Percentiles rank a stretch among this genome's conserved stretches.
phyloP scores from a whole-genome alignment of 257 asterid genomes.

The Solanum pinnatisectum region DNA sequence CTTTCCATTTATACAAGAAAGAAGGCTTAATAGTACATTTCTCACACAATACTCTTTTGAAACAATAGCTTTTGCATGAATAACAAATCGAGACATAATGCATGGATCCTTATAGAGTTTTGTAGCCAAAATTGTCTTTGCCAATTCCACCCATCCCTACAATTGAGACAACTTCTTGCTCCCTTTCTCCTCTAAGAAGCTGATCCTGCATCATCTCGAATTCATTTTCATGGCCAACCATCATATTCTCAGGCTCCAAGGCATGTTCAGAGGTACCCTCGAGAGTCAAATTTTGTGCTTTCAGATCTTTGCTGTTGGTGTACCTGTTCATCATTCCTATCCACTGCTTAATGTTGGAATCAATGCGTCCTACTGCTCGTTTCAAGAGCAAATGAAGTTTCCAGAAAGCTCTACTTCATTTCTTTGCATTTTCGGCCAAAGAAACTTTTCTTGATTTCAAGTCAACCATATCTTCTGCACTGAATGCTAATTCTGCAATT shows the following conservation, averaged over 20 bases:
- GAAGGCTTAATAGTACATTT: background rate
- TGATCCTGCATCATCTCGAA: background rate
- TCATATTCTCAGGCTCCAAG: background rate
- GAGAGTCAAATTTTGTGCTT: background rate
- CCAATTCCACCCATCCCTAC: constrained; percentile 6
- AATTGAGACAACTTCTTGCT: background rate
- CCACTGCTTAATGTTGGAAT: background rate
- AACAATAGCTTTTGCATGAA: constrained; percentile 1
- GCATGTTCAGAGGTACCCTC: background rate
- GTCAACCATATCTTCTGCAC: background rate
- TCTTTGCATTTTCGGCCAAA: background rate
- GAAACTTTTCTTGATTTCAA: background rate
- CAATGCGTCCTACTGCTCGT: background rate
- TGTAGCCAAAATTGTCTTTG: constrained; percentile 3
- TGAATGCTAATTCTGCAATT: background rate
- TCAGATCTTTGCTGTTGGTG: background rate
- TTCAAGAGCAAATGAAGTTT: background rate
- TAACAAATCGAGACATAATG: background rate
- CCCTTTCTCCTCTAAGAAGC: background rate
- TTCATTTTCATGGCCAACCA: background rate
- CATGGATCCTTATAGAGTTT: background rate
- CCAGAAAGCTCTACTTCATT: background rate
- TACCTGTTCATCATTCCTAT: background rate
- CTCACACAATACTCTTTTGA: background rate
- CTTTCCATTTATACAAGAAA: background rate